Evolutionary conservation across 164 flowering plant species (phyloP).

Genomic region (Dillenia suffruticosa): DNA sequence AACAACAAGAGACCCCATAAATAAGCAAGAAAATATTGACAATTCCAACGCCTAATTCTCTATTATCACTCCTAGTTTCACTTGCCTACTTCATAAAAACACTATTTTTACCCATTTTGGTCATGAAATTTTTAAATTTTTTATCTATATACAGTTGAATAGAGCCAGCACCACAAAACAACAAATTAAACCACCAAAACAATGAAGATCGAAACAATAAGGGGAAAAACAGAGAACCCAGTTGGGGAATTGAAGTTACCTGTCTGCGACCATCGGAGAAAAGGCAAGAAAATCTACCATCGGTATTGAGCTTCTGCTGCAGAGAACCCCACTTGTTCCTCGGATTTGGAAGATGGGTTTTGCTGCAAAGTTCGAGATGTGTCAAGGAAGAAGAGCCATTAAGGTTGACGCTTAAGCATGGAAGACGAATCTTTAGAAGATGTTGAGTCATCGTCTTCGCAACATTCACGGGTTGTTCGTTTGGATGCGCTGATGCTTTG

Average conservation of each 20-base stretch:
- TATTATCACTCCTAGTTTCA: no score
- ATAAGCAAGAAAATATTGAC: no score
- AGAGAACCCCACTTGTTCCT: slow-evolving; percentile 20
- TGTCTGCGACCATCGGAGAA: slow-evolving; percentile 47
- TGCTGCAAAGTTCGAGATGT: slow-evolving; percentile 5
- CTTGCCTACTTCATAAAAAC: no score
- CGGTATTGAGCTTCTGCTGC: slow-evolving; percentile 24
- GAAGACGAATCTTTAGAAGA: slow-evolving; percentile 25
- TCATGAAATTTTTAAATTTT: no score
- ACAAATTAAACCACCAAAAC: neutral
- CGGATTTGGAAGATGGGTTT: slow-evolving; percentile 1
- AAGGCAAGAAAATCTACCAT: slow-evolving; percentile 39
- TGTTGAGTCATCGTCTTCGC: slow-evolving; percentile 24
- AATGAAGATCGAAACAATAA: neutral
- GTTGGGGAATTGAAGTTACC: slow-evolving; percentile 13
- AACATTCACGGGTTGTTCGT: neutral
- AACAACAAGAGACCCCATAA: no score
- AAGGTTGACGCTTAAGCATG: slow-evolving; percentile 4
- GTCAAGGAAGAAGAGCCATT: slow-evolving; percentile 9
- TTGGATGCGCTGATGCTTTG: neutral
- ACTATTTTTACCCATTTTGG: no score
- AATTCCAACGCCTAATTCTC: no score
- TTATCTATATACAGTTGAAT: neutral
- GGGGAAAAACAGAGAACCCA: neutral
- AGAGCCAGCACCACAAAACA: neutral